Base-by-base conservation (phyloP, 192 early-diverging fungal genomes). In the Backusella macrospora region DNA sequence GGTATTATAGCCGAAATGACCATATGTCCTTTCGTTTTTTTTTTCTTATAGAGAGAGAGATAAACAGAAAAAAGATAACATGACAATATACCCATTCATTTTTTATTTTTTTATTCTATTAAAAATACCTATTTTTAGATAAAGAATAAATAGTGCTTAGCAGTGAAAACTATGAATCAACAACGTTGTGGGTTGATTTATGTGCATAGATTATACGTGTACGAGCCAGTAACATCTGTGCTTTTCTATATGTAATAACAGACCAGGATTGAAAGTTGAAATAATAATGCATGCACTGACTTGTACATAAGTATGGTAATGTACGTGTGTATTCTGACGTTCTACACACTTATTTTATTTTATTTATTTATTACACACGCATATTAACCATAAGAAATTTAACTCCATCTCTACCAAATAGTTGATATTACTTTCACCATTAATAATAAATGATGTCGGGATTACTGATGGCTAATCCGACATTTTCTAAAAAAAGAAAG, bases 71-170 rank as follows among this genome's bases (percentile, higher is more conserved):
- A 59, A 59, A 59, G 26, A 23, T 59, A 59, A 59, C 52, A 59
- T 59, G 52, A 59, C 26, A 23, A 2, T 34, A 34, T 34, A 34
- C 29, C 42, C 26, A 8, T 59, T 26, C 52, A 59, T 4, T 43
- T 43, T 59, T 18, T 59, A 8, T 23, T 55, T 23, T 55, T 55
- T 55, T 12, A 21, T 21, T 55, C 23, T 55, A 55, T 59, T 59
- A 59, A 59, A 59, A 59, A 23, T 59, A 59, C 13, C 52, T 59
- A 59, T 59, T 59, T 59, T 59, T 59, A 59, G 52, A 49, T 5
- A 49, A 5, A 49, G 52, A 13, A 23, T 12, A n/a, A 21, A 59
- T 26, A 18, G 49, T 18, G n/a, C 9, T 9, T 9, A 9, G 49
- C 8, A 48, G 47, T n/a, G 47, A 48, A 48, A 4, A 48, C n/a